phyloP scores from a whole-genome alignment of 495 filamentous ascomycete species.

The Jackrogersella multiformis region DNA sequence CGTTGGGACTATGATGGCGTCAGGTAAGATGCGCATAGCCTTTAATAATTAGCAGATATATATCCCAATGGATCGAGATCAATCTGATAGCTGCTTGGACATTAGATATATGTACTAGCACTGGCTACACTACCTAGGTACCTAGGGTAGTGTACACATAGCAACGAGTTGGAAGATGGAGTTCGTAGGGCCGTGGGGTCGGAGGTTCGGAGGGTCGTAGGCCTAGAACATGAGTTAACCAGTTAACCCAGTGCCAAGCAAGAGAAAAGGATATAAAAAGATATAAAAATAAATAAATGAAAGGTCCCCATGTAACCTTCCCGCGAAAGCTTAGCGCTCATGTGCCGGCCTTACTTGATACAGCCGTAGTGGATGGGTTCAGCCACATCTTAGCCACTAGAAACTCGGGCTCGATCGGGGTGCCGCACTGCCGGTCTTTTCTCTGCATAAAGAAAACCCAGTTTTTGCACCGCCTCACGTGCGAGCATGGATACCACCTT shows the following conservation, averaged over 20 bases:
- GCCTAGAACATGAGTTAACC: too few relatives aligned
- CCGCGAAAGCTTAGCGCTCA: slow-evolving; percentile 7
- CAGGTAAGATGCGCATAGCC: not conserved
- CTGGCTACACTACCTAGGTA: too few relatives aligned
- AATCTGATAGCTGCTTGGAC: too few relatives aligned
- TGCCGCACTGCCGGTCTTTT: not conserved
- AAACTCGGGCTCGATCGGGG: not conserved
- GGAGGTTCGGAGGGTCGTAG: too few relatives aligned
- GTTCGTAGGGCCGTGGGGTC: too few relatives aligned
- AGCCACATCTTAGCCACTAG: slow-evolving; percentile 32
- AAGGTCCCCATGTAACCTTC: slow-evolving; percentile 14
- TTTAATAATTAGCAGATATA: not conserved
- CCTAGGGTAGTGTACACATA: not conserved
- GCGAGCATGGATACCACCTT: slow-evolving; percentile 10
- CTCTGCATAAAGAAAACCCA: not conserved
- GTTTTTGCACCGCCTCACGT: slow-evolving; percentile 18
- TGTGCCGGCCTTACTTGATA: slow-evolving; percentile 13
- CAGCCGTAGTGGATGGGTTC: not conserved
- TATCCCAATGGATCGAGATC: slow-evolving; percentile 8
- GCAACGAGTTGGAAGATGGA: not conserved
- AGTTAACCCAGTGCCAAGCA: too few relatives aligned
- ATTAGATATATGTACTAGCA: not conserved
- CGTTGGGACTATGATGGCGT: not conserved
- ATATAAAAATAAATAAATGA: slow-evolving; percentile 12
- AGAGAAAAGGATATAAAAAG: not conserved